phyloP scores from a whole-genome alignment of 2,329 filamentous ascomycete genomes.

The Exophiala sp. region DNA sequence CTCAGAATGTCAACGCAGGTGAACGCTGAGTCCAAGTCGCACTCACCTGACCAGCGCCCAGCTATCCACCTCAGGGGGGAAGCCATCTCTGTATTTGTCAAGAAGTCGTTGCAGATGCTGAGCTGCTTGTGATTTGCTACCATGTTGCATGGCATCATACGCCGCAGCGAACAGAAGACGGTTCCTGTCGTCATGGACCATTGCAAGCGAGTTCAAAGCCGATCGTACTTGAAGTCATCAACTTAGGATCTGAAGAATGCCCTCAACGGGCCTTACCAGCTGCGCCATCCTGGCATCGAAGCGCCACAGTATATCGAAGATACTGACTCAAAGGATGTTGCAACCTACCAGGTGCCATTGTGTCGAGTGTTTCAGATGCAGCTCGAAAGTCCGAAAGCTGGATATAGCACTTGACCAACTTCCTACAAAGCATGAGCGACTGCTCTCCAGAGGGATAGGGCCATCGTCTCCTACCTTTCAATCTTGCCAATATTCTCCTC shows the following conservation, averaged over 20 bases:
- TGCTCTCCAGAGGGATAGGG: constrained; percentile 30
- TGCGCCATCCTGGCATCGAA: constrained; percentile 51
- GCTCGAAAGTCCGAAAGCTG: constrained; percentile 50
- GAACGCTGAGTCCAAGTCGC: background rate
- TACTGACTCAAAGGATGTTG: constrained; percentile 51
- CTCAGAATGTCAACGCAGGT: constrained; percentile 26
- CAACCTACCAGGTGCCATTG: constrained; percentile 54
- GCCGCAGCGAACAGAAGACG: constrained; percentile 74
- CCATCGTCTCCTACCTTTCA: constrained; percentile 44
- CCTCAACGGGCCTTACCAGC: constrained; percentile 7
- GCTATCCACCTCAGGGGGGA: constrained; percentile 50
- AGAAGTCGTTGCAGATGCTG: constrained; percentile 56
- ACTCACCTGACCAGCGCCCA: constrained; percentile 51
- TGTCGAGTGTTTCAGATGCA: constrained; percentile 52
- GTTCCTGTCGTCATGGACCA: constrained; percentile 40
- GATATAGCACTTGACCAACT: constrained; percentile 64
- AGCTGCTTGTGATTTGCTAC: constrained; percentile 57
- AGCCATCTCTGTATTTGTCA: constrained; percentile 48
- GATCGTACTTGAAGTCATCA: constrained; percentile 3
- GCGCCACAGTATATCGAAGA: constrained; percentile 66
- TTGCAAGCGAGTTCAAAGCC: constrained; percentile 16
- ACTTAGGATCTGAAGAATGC: background rate
- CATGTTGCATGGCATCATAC: constrained; percentile 63
- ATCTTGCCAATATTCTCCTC: constrained; percentile 63
- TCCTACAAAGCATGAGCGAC: constrained; percentile 46